Conservation (phyloP, 2,329 filamentous ascomycete genomes). For the Xenoacremonium recifei region DNA sequence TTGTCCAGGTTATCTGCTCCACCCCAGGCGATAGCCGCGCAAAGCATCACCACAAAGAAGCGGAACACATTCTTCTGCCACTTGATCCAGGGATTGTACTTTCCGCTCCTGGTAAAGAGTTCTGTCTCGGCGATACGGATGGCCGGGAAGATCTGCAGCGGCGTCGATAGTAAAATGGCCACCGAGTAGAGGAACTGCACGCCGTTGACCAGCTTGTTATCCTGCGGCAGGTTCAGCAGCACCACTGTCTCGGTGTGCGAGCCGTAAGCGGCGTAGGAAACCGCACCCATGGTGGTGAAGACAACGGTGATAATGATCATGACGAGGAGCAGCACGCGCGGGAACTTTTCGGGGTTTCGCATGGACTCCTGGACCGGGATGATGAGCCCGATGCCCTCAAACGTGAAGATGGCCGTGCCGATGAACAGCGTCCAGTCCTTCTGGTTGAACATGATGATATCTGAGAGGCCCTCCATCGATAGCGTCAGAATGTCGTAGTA, state of each 20-base stretch:
- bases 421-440: slow-evolving; percentile 97
- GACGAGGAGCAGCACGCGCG: slow-evolving; percentile 79
- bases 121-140: slow-evolving; percentile 96
- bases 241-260: slow-evolving; percentile 96
- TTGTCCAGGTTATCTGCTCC: slow-evolving; percentile 94
- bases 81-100: slow-evolving; percentile 98
- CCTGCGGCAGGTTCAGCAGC: slow-evolving; percentile 92
- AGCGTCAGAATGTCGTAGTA: slow-evolving; percentile 93
- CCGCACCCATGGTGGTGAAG: slow-evolving; percentile 86
- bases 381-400: slow-evolving; percentile 95
- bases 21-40: slow-evolving; percentile 84
- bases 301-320: slow-evolving; percentile 95
- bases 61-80: slow-evolving; percentile 99
- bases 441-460: slow-evolving; percentile 88
- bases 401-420: slow-evolving; percentile 97
- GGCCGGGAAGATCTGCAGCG: slow-evolving; percentile 94
- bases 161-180: slow-evolving; percentile 93
- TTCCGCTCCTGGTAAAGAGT: slow-evolving; percentile 89
- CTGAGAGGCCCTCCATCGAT: slow-evolving; percentile 70
- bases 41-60: slow-evolving; percentile 86
- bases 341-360: slow-evolving; percentile 87
- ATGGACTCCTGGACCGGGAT: slow-evolving; percentile 98
- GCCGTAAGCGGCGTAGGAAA: slow-evolving; percentile 95
- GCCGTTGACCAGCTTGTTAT: slow-evolving; percentile 90
- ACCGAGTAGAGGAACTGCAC: slow-evolving; percentile 98